These are phyloP conservation scores for Nyctanthes arbortristis DNA, from an alignment of 257 asterid genomes.

Conservation along the genomic window DNA sequence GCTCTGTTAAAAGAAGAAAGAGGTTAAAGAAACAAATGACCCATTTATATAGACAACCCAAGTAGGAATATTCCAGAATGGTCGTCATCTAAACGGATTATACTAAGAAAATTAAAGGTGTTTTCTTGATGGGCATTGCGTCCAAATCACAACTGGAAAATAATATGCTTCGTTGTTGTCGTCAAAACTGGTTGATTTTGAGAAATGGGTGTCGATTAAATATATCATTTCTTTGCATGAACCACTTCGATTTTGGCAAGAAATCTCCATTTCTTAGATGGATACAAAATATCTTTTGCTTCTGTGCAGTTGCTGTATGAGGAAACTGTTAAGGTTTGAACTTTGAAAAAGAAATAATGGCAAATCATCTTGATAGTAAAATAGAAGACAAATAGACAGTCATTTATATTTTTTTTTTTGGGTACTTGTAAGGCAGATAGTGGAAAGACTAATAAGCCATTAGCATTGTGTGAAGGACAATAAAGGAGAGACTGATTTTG, in stretches of 20 bases:
- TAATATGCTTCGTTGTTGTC: constrained; percentile 35
- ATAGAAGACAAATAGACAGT: too few relatives aligned
- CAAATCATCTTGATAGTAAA: too few relatives aligned
- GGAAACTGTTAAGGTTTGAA: too few relatives aligned
- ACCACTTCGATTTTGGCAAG: neutral
- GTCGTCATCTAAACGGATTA: constrained; percentile 20
- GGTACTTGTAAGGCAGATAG: too few relatives aligned
- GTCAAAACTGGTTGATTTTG: constrained; percentile 29
- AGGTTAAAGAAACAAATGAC: constrained; percentile 10
- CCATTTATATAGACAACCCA: constrained; percentile 7
- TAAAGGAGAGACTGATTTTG: too few relatives aligned
- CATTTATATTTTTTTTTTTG: too few relatives aligned
- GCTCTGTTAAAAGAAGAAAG: constrained; percentile 18
- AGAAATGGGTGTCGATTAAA: neutral
- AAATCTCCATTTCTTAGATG: neutral
- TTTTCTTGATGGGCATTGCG: constrained; percentile 11
- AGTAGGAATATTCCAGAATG: constrained; percentile 27
- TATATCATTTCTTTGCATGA: neutral
- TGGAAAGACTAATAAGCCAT: too few relatives aligned
- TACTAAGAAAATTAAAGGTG: constrained; percentile 9
- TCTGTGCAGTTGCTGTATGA: too few relatives aligned
- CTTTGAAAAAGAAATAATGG: too few relatives aligned
- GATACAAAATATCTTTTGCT: neutral
- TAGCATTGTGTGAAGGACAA: too few relatives aligned
- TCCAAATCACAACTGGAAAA: constrained; percentile 26